Conservation (phyloP, 306 rosid species). For the Nissolia schottii region DNA sequence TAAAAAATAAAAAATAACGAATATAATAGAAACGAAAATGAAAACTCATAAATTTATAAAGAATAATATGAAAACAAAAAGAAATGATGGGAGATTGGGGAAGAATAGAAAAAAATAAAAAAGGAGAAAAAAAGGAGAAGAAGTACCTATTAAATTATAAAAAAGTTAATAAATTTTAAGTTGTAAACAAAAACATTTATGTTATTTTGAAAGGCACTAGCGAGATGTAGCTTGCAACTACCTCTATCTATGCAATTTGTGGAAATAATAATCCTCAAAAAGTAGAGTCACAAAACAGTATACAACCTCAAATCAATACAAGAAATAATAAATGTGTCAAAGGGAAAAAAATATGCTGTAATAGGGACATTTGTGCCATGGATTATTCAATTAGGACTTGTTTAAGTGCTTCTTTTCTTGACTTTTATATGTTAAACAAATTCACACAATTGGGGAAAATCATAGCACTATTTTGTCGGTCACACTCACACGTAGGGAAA, state of each 20-base stretch:
- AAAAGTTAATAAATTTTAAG: no score
- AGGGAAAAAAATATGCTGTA: background rate
- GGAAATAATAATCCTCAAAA: background rate
- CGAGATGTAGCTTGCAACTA: background rate
- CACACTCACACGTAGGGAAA: background rate
- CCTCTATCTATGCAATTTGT: background rate
- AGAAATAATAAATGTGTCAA: constrained; percentile 4
- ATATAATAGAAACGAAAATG: no score
- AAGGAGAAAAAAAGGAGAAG: no score
- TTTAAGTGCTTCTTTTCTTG: constrained; percentile 27
- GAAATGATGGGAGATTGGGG: no score
- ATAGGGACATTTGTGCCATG: background rate
- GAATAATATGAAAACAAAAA: no score
- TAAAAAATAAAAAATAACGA: no score
- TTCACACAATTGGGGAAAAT: constrained; percentile 17
- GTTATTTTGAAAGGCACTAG: background rate
- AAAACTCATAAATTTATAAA: no score
- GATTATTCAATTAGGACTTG: background rate
- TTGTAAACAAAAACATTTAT: no score
- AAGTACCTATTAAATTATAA: no score
- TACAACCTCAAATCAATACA: constrained; percentile 3
- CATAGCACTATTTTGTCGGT: constrained; percentile 61
- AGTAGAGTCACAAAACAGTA: background rate
- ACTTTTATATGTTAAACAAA: constrained; percentile 12
- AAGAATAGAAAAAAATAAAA: no score